Base-by-base conservation (phyloP, 805 yeast genomes). In the Lachancea lanzarotensis region DNA sequence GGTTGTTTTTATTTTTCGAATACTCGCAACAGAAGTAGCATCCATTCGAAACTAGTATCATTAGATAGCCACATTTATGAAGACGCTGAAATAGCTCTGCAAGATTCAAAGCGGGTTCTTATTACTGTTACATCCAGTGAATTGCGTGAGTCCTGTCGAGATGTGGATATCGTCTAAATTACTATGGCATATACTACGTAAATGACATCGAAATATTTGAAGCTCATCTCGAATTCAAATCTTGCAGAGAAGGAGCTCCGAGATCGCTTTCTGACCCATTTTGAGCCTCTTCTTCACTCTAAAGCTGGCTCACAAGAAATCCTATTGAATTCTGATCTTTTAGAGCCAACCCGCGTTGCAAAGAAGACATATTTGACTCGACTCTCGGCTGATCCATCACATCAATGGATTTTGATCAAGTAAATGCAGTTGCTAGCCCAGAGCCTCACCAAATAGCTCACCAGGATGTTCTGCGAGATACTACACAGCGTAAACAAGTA, bases 401-500 rank as follows among this genome's bases (percentile, higher is more conserved):
- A n/a, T 32, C 35, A 6, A 32, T 32, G 17, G 18, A 16, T 15
- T 7, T 32, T 11, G 16, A 16, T 6, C 35, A 16, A 32, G 17
- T 8, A 16, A 38, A 29, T n/a, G 27, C 27, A 6, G 26, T 27
- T 10, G 38, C 39, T 40, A 40, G 33, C 11, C 19, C 40, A 56
- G 66, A 69, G 6, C 68, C 70, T 2, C 79, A 80, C 20, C 88
- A 82, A 59, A 73, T 83, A 27, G 68, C 88, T 1, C 82, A 86
- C 0, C 84, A 80, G 48, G 78, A 75, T 56, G 74, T 83, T 38
- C 62, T 84, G 43, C 69, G 71, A 30, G 87, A 82, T 48, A 86
- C 85, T 0, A 79, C 72, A 50, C 76, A 76, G 47, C 59, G 72
- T 32, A 67, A 70, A 45, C 73, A 69, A 13, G 63, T 65, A 7